Base-by-base conservation (phyloP, 805 yeast species). In the Scheffersomyces amazonensis region DNA sequence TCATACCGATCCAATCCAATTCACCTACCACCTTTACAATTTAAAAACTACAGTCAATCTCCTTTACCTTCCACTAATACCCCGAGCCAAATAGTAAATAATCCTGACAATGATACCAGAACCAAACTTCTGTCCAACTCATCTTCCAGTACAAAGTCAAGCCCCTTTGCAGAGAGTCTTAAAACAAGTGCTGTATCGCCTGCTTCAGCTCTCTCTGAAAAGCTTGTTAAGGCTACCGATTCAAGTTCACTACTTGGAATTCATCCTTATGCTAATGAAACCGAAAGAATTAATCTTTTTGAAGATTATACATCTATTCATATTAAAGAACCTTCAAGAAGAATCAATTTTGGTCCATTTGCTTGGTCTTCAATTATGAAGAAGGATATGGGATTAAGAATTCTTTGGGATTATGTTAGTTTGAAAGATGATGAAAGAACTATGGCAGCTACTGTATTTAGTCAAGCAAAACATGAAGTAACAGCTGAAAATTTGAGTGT, bases 301-400 rank as follows among this genome's bases (percentile, higher is more conserved):
- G 60, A 58, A 27, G 56, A 57, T 9, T 68, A 62, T 38, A 47
- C 63, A 21, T 50, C 71, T 0, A 40, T 64, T 2, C 60, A 59
- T 38, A 48, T 57, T 7, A 60, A 55, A 32, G 64, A 56, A 16
- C 53, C 52, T 4, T 39, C 50, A 20, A 45, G 64, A n/a, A 49
- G 68, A 32, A 50, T 62, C 4, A 54, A 57, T 25, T 61, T 53
- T 42, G 73, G 72, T 3, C 72, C 72, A 1, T 60, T 65, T 29
- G 53, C 68, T 2, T 65, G 70, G 67, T 49, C 63, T 1, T 57
- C 70, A 9, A 35, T 64, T 4, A 60, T 66, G 66, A 52, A 51
- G 35, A 50, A 60, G 35, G 73, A 68, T 36, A 41, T 39, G 4
- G 67, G 62, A 13, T 50, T 66, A 27, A 47, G 52, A 13, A n/a